Evolutionary conservation across 768 basidiomycete genomes (phyloP), one percentile per base, ranked within the genome.

Genomic region (Tylopilus plumbeoviolaceoides): DNA sequence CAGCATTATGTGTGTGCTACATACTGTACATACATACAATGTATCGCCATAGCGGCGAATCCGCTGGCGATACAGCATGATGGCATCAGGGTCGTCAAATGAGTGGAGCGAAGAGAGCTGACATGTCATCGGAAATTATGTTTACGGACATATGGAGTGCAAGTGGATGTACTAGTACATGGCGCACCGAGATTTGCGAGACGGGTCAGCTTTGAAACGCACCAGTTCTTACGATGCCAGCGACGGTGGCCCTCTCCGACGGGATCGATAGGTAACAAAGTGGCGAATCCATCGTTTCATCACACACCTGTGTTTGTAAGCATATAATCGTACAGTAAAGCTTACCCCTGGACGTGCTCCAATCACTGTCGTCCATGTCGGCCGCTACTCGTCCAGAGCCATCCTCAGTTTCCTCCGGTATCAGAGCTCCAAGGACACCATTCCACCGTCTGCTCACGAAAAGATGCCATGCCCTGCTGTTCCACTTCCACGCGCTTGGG

Each of bases 401-500:
- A 27, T 73, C 74, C 43, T 72, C 72, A 25, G 42, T 55, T 46
- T 74, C 72, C 47, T 73, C 72, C 7, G 69, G 64, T 58, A 74
- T 71, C 15, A 70, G 48, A 17, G 66, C 62, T 45, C 69, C 61
- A 39, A 66, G 50, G 51, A 64, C 57, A 9, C 67, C 55, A 5
- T 63, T 65, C 44, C 57, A 64, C n/a, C 64, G 62, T 47, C 73
- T 64, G 45, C 64, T 68, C 23, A 80, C 76, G 59, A 89, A 84
- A n/a, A 77, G 64, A 51, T 78, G 76, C 86, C 85, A 88, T 12
- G 83, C 81, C 55, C 73, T 78, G 60, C 83, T 78, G 60, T 79
- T 77, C 54, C 78, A 76, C 60, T 73, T 80, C 87, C 86, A 88
- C 14, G 80, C 80, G n/a, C 76, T 80, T 48, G 84, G 28, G 74